A percentile compares a stretch with the other conserved stretches of the same genome.
Conservation (phyloP, 768 basidiomycete species). For the Macrolepiota fuliginosa region DNA sequence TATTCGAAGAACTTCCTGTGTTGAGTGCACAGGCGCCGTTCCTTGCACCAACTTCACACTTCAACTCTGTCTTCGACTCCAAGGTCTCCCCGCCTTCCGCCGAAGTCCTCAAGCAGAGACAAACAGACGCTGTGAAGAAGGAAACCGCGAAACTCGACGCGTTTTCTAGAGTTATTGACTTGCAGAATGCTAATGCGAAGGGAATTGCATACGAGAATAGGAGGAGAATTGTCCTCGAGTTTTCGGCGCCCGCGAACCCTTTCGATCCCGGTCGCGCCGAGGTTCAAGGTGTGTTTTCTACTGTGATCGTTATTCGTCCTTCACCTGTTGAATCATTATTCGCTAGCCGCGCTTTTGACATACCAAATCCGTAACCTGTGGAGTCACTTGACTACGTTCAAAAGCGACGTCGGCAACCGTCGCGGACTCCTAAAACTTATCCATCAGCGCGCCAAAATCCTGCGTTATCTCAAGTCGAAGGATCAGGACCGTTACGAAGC, state of each 20-base stretch:
- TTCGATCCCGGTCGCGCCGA: constrained; percentile 82
- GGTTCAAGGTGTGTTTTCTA: constrained; percentile 73
- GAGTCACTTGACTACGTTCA: constrained; percentile 65
- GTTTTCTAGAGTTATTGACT: constrained; percentile 72
- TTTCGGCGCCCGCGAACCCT: constrained; percentile 67
- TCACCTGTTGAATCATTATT: not conserved
- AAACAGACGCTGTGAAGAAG: constrained; percentile 21
- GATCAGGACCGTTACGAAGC: constrained; percentile 72
- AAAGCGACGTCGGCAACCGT: constrained; percentile 75
- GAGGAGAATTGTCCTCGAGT: constrained; percentile 70
- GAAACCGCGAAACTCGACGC: constrained; percentile 43
- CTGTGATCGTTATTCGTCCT: not conserved
- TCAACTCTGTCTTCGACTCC: constrained; percentile 4
- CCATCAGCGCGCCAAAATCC: constrained; percentile 78
- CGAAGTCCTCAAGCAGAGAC: not conserved
- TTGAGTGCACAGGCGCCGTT: constrained; percentile 36
- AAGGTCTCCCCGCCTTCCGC: constrained; percentile 11
- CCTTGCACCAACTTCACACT: not conserved
- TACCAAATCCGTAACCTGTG: constrained; percentile 82
- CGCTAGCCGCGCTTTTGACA: constrained; percentile 83
- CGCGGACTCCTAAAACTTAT: constrained; percentile 75
- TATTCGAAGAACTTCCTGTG: constrained; percentile 68
- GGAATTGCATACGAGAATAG: constrained; percentile 90
- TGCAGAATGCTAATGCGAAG: constrained; percentile 82
- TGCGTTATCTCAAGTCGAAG: constrained; percentile 70